These are phyloP conservation scores for Cercospora sojina DNA, from an alignment of 2,329 filamentous ascomycete species.

Conservation along the genomic window DNA sequence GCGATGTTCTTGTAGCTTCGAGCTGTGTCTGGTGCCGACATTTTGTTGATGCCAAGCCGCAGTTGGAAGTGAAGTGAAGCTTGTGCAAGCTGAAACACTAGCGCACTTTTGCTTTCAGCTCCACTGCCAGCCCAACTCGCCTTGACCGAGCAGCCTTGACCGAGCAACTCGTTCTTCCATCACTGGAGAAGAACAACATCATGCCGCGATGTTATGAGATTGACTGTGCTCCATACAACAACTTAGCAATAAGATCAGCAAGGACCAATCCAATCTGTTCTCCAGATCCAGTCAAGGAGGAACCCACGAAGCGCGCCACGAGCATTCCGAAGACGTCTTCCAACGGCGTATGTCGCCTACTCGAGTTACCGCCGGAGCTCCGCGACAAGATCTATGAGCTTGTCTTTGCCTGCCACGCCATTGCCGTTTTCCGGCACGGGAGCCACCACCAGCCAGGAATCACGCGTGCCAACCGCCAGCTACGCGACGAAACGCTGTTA, in stretches of 20 bases:
- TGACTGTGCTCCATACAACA: not conserved
- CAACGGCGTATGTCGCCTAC: not conserved
- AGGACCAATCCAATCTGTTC: not conserved
- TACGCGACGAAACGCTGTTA: not conserved
- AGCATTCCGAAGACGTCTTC: not conserved
- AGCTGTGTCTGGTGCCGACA: not conserved
- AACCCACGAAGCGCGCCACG: not conserved
- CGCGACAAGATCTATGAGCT: not conserved
- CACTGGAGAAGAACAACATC: not conserved
- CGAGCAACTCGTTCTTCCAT: not conserved
- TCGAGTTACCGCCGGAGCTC: not conserved
- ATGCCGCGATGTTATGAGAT: not conserved
- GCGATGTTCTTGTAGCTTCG: not conserved
- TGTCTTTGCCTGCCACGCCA: not conserved
- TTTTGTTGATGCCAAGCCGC: not conserved
- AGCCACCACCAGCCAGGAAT: not conserved
- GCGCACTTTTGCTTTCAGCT: not conserved
- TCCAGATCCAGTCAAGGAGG: not conserved
- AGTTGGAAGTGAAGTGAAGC: slow-evolving; percentile 7
- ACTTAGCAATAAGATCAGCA: not conserved
- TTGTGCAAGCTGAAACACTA: not conserved
- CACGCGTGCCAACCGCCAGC: not conserved
- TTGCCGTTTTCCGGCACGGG: not conserved
- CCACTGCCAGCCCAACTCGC: not conserved
- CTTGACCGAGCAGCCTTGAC: not conserved